Evolutionary conservation across 768 basidiomycete genomes (phyloP).

Genomic region (Russula vinacea): DNA sequence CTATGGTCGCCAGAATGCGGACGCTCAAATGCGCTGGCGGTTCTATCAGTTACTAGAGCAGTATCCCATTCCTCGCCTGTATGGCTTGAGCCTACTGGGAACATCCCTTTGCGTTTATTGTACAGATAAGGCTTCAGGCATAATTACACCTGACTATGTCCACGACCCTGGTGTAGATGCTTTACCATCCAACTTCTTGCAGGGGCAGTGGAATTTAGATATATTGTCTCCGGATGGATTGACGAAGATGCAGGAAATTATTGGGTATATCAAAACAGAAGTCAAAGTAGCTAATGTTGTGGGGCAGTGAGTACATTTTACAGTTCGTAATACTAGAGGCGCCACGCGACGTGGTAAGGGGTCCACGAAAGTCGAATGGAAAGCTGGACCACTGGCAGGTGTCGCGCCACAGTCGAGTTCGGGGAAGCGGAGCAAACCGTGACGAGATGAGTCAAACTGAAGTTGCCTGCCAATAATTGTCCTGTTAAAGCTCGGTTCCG

Average conservation of each 20-base stretch:
- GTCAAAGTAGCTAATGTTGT: no score
- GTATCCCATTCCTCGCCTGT: slow-evolving; percentile 7
- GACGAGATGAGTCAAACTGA: no score
- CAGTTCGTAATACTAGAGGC: no score
- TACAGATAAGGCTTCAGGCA: neutral
- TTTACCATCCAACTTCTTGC: slow-evolving; percentile 1
- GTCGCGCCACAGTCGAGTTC: no score
- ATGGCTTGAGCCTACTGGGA: slow-evolving; percentile 11
- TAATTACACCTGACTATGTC: neutral
- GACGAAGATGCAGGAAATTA: slow-evolving; percentile 9
- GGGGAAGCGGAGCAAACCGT: no score
- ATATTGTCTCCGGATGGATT: slow-evolving; percentile 12
- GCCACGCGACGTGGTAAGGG: no score
- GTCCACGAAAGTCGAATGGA: no score
- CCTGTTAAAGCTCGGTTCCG: no score
- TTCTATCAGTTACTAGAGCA: neutral
- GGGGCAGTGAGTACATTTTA: no score
- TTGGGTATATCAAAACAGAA: slow-evolving; percentile 5
- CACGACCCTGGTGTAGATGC: no score
- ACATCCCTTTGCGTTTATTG: slow-evolving; percentile 11
- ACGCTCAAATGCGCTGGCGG: slow-evolving; percentile 1
- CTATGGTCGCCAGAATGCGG: neutral
- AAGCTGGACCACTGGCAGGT: no score
- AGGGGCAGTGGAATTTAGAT: slow-evolving; percentile 7
- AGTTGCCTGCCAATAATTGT: no score